These are phyloP conservation scores for Cryptococcus maquisensis DNA, from an alignment of 1,284 basidiomycete genomes.

Conservation along the genomic window DNA sequence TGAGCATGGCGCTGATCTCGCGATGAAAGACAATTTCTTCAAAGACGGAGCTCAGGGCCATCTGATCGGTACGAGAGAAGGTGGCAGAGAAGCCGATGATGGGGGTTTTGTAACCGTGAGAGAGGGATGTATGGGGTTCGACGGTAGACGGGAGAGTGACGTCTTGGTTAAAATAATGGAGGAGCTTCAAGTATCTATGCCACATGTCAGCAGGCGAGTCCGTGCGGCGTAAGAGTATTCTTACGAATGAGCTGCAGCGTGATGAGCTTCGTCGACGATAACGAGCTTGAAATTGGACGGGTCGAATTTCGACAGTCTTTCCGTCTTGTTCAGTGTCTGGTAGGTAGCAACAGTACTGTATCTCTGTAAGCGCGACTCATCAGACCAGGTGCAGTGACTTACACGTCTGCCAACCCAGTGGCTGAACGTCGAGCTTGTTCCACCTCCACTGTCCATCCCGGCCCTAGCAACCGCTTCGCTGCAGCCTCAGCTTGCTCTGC, in stretches of 20 bases:
- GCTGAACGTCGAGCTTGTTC: slow-evolving; percentile 80
- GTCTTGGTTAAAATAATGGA: slow-evolving; percentile 42
- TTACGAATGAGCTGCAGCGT: slow-evolving; percentile 84
- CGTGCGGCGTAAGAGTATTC: slow-evolving; percentile 28
- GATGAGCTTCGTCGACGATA: slow-evolving; percentile 91
- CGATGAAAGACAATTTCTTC: slow-evolving; percentile 89
- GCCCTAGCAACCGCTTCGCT: slow-evolving; percentile 63
- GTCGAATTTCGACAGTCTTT: slow-evolving; percentile 74
- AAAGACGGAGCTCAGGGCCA: slow-evolving; percentile 83
- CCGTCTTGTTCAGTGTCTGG: slow-evolving; percentile 69
- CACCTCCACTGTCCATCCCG: slow-evolving; percentile 72
- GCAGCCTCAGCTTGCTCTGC: slow-evolving; percentile 81
- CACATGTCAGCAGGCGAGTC: background rate
- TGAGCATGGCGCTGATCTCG: slow-evolving; percentile 90
- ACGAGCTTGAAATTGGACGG: slow-evolving; percentile 70
- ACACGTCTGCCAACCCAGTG: slow-evolving; percentile 80
- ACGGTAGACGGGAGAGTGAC: slow-evolving; percentile 28
- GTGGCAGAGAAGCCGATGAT: slow-evolving; percentile 95
- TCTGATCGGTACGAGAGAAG: slow-evolving; percentile 84
- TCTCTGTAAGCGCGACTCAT: background rate
- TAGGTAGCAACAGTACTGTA: slow-evolving; percentile 80
- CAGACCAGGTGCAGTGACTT: slow-evolving; percentile 30
- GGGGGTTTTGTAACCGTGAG: slow-evolving; percentile 55
- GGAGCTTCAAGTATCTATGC: slow-evolving; percentile 33
- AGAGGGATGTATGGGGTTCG: slow-evolving; percentile 13